These are phyloP conservation scores for Neurospora tetrasperma DNA, from an alignment of 495 filamentous ascomycete genomes.

Conservation along the genomic window DNA sequence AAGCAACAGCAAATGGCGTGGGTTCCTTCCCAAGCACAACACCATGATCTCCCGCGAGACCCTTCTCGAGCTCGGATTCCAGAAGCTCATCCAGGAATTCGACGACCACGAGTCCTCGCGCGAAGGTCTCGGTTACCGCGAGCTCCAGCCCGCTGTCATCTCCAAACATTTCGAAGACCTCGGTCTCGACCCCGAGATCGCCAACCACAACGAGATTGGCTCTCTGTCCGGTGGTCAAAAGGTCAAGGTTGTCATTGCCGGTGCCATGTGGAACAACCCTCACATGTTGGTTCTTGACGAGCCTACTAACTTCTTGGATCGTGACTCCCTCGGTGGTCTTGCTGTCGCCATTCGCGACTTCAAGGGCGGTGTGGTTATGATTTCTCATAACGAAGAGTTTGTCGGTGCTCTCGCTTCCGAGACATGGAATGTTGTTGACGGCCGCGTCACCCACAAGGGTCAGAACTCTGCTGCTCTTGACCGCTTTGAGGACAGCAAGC, in stretches of 20 bases:
- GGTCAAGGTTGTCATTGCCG: constrained; percentile 98
- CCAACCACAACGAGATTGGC: constrained; percentile 96
- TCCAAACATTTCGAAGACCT: constrained; percentile 97
- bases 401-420: constrained; percentile 89
- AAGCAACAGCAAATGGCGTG: constrained; percentile 64
- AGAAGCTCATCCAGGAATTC: constrained; percentile 92
- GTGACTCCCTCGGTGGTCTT: constrained; percentile 89
- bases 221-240: constrained; percentile 98
- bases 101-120: constrained; percentile 97
- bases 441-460: constrained; percentile 75
- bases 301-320: constrained; percentile 97
- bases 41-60: constrained; percentile 89
- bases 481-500: constrained; percentile 73
- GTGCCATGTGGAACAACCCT: constrained; percentile 98
- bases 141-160: constrained; percentile 85
- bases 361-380: constrained; percentile 97
- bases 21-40: constrained; percentile 85
- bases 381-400: constrained; percentile 98
- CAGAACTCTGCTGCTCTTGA: constrained; percentile 59
- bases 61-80: constrained; percentile 70
- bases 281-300: constrained; percentile 97
- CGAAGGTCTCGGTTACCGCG: constrained; percentile 91
- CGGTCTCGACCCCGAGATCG: constrained; percentile 92
- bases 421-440: constrained; percentile 88
- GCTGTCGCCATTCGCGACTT: constrained; percentile 96